Evolutionary conservation across 108 stramenopile genomes (phyloP).

Genomic region (Cyclostephanos tholiformis): DNA sequence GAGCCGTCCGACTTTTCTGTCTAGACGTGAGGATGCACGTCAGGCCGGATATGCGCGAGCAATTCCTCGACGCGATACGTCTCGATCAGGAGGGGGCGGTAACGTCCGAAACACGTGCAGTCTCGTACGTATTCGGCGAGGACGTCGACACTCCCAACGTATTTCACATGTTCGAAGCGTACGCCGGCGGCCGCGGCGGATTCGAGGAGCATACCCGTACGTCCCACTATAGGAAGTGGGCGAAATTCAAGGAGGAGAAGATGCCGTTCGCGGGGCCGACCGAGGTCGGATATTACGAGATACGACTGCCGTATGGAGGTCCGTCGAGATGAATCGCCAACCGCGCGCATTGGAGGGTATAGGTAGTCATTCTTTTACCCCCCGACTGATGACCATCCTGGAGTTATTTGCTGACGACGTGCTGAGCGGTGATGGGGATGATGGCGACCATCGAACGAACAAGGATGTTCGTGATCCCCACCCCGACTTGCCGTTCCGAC

Average conservation of each 20-base stretch:
- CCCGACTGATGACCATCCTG: too few relatives aligned
- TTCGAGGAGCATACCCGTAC: background rate
- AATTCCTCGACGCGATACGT: background rate
- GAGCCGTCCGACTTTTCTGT: background rate
- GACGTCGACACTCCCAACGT: background rate
- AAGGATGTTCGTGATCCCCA: too few relatives aligned
- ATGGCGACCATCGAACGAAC: too few relatives aligned
- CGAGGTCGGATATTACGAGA: background rate
- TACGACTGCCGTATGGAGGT: background rate
- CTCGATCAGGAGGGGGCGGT: background rate
- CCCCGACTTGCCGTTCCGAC: too few relatives aligned
- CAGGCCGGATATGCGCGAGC: background rate
- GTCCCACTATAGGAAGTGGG: background rate
- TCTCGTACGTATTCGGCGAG: background rate
- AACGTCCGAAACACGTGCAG: background rate
- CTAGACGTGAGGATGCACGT: background rate
- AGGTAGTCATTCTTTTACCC: too few relatives aligned
- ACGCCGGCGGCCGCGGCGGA: background rate
- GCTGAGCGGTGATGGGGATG: too few relatives aligned
- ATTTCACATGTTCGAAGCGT: background rate
- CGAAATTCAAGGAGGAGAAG: background rate
- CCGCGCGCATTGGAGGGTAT: too few relatives aligned
- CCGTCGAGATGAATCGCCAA: too few relatives aligned
- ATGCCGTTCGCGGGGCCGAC: background rate
- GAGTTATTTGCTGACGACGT: too few relatives aligned